Conservation (phyloP, 352 stramenopile species). For the Phytopythium litorale region DNA sequence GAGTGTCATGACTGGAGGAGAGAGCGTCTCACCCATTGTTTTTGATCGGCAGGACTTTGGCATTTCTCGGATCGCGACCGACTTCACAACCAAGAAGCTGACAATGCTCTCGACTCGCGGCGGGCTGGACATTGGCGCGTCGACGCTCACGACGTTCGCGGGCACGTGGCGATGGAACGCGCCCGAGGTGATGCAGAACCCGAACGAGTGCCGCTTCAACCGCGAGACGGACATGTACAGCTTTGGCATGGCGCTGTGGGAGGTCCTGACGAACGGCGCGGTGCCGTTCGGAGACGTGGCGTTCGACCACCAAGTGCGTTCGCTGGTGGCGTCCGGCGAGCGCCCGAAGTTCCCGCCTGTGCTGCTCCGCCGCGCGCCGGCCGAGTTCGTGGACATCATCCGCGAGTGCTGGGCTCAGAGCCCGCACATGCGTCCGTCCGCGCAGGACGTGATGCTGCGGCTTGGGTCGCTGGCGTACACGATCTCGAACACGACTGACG, state of each 20-base stretch:
- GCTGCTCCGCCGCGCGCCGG: conserved; percentile 39
- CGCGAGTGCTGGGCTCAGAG: conserved; percentile 58
- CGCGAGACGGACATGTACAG: conserved; percentile 75
- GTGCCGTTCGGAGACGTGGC: conserved; percentile 60
- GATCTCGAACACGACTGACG: conserved; percentile 30
- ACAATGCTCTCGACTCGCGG: conserved; percentile 12
- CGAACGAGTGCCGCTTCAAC: conserved; percentile 63
- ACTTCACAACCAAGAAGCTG: conserved; percentile 49
- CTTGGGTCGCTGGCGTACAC: conserved; percentile 60
- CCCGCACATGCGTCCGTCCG: conserved; percentile 39
- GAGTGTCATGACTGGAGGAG: not conserved
- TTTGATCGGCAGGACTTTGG: conserved; percentile 41
- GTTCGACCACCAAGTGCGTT: conserved; percentile 67
- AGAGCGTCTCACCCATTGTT: not conserved
- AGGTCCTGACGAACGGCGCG: conserved; percentile 64
- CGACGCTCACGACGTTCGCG: conserved; percentile 59
- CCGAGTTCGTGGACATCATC: conserved; percentile 67
- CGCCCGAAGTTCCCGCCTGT: conserved; percentile 44
- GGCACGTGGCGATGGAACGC: conserved; percentile 76
- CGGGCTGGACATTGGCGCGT: conserved; percentile 16
- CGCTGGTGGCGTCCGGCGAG: conserved; percentile 50
- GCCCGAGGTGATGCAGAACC: conserved; percentile 67
- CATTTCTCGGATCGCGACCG: conserved; percentile 68
- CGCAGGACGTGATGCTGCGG: conserved; percentile 65
- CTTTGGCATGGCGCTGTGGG: conserved; percentile 66